These are phyloP conservation scores for Nicotiana attenuata DNA, from an alignment of 257 asterid genomes.

Conservation along the genomic window DNA sequence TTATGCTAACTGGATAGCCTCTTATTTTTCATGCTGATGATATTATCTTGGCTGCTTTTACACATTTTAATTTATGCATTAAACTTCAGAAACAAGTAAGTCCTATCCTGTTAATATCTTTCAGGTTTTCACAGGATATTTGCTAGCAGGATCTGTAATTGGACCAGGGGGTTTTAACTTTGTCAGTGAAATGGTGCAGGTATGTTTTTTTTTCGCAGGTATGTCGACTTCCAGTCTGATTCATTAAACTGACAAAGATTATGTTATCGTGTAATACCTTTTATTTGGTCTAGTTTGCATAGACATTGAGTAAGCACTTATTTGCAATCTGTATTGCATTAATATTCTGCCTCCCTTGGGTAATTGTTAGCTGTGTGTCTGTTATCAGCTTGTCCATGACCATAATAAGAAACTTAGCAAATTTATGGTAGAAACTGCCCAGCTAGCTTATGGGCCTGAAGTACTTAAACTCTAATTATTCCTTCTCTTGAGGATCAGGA, in stretches of 20 bases:
- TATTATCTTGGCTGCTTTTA: neutral
- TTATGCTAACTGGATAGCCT: neutral
- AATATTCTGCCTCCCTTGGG: slow-evolving; percentile 3
- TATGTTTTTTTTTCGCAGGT: slow-evolving; percentile 50
- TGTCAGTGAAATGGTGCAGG: slow-evolving; percentile 90
- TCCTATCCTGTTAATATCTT: slow-evolving; percentile 13
- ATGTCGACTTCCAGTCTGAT: slow-evolving; percentile 18
- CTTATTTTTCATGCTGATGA: neutral
- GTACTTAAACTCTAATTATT: slow-evolving; percentile 3
- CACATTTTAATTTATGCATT: neutral
- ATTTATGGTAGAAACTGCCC: neutral
- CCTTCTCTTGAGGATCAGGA: neutral
- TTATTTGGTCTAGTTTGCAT: slow-evolving; percentile 1
- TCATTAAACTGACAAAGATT: neutral
- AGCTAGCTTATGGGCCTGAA: neutral
- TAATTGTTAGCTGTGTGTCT: neutral
- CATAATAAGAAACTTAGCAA: neutral
- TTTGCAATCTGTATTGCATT: neutral
- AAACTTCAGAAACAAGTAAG: neutral
- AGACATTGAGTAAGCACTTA: neutral
- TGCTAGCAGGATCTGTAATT: slow-evolving; percentile 78
- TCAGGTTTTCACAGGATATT: slow-evolving; percentile 86
- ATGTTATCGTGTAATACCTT: neutral
- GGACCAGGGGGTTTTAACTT: slow-evolving; percentile 86
- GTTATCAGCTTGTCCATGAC: neutral